phyloP scores from a whole-genome alignment of 2,329 filamentous ascomycete genomes.

The Didymella pinodella region DNA sequence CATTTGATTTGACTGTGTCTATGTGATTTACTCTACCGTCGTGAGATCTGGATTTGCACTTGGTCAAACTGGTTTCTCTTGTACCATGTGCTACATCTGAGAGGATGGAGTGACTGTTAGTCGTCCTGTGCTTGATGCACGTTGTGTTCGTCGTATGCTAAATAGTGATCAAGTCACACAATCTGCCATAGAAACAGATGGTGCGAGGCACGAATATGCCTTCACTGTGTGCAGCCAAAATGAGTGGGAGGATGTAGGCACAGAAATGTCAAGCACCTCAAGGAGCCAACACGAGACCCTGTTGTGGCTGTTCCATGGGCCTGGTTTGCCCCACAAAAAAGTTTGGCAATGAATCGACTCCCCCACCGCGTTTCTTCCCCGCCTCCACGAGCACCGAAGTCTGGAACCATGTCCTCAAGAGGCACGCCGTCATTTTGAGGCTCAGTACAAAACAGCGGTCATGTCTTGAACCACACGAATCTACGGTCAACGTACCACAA shows the following conservation, averaged over 20 bases:
- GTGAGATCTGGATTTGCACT: constrained; percentile 13
- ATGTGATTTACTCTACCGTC: constrained; percentile 33
- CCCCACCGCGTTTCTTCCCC: constrained; percentile 9
- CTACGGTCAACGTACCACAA: constrained; percentile 11
- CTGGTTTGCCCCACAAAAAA: constrained; percentile 16
- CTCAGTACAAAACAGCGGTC: neutral
- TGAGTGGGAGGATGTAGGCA: neutral
- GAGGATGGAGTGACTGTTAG: neutral
- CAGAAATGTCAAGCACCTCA: neutral
- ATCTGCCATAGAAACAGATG: neutral
- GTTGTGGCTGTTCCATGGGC: constrained; percentile 4
- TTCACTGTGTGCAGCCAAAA: neutral
- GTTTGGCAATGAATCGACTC: constrained; percentile 5
- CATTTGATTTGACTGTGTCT: constrained; percentile 43
- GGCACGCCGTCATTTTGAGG: neutral
- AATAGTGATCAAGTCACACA: neutral
- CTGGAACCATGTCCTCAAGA: neutral
- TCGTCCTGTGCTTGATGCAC: neutral
- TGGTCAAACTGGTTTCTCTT: neutral
- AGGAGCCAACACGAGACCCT: neutral
- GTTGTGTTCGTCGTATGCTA: neutral
- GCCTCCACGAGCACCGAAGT: neutral
- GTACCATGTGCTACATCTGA: neutral
- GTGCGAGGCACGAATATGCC: neutral
- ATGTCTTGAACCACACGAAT: constrained; percentile 7